A percentile compares a stretch with the other conserved stretches of the same genome.
These are phyloP conservation scores for Cutaneotrichosporon sp. DNA, from an alignment of 1,284 basidiomycete species.

Conservation along the genomic window DNA sequence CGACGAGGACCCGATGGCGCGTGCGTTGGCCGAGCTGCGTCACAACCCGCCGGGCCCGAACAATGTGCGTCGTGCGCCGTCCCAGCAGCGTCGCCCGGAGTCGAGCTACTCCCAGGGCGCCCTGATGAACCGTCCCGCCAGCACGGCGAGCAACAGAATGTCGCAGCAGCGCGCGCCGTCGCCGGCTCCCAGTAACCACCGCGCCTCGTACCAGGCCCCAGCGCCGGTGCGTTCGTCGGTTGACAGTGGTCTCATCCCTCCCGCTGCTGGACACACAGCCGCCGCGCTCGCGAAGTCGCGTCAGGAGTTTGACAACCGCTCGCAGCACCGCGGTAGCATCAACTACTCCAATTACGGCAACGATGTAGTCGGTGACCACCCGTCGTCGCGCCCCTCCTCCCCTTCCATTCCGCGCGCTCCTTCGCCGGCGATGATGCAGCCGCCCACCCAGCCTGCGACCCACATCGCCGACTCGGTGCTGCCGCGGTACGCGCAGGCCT, in stretches of 20 bases:
- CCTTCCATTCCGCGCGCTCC: constrained; percentile 49
- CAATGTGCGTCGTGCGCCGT: constrained; percentile 40
- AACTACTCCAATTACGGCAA: constrained; percentile 56
- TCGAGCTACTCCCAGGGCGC: constrained; percentile 28
- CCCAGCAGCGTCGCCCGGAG: constrained; percentile 41
- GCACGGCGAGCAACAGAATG: neutral
- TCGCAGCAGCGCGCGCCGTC: constrained; percentile 19
- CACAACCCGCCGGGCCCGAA: constrained; percentile 38
- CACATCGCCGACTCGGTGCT: constrained; percentile 68
- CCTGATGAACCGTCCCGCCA: constrained; percentile 5
- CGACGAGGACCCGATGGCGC: constrained; percentile 67
- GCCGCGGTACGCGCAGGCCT: constrained; percentile 70
- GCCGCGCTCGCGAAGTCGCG: constrained; percentile 46
- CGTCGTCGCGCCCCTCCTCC: constrained; percentile 62
- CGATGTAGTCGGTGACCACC: constrained; percentile 67
- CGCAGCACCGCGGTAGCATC: constrained; percentile 47
- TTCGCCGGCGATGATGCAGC: constrained; percentile 60
- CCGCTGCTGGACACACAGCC: constrained; percentile 47
- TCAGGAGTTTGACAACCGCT: constrained; percentile 46
- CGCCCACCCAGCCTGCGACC: constrained; percentile 54
- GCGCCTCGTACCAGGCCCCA: constrained; percentile 11
- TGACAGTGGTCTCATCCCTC: constrained; percentile 46
- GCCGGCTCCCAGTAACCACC: constrained; percentile 28
- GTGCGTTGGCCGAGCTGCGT: constrained; percentile 25
- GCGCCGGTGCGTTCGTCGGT: constrained; percentile 11